These are phyloP conservation scores for Lathyrus aphaca DNA, from an alignment of 306 rosid genomes.

Conservation along the genomic window DNA sequence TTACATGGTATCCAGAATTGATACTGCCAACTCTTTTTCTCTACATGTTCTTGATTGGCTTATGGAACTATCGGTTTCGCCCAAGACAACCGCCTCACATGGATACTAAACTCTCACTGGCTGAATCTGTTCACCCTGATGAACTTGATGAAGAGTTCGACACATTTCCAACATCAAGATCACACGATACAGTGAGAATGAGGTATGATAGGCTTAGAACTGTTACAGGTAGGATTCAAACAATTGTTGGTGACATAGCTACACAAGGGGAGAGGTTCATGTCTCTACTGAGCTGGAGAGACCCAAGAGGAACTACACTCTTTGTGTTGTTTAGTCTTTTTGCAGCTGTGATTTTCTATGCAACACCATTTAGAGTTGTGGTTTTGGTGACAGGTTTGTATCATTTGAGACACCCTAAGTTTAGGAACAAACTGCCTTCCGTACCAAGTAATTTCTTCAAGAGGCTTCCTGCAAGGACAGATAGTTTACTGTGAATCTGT, in stretches of 20 bases:
- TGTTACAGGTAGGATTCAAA: conserved; percentile 88
- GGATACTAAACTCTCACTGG: conserved; percentile 85
- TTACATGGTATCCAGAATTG: conserved; percentile 79
- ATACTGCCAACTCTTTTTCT: conserved; percentile 77
- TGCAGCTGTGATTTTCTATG: conserved; percentile 62
- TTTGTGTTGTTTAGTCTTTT: conserved; percentile 64
- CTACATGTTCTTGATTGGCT: conserved; percentile 79
- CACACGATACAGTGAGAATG: conserved; percentile 65
- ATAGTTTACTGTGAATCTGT: conserved; percentile 57
- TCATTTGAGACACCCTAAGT: conserved; percentile 73
- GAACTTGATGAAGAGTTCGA: conserved; percentile 94
- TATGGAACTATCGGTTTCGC: conserved; percentile 80
- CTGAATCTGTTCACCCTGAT: conserved; percentile 72
- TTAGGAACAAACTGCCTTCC: conserved; percentile 73
- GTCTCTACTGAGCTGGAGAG: conserved; percentile 83
- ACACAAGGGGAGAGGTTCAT: conserved; percentile 89
- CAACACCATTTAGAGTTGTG: conserved; percentile 71
- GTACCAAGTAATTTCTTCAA: conserved; percentile 82
- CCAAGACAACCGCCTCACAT: conserved; percentile 73
- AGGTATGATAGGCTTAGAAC: conserved; percentile 85
- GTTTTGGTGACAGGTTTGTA: conserved; percentile 67
- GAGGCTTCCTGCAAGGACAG: conserved; percentile 76
- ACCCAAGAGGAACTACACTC: conserved; percentile 73
- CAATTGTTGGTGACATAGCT: conserved; percentile 85
- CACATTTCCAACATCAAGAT: conserved; percentile 77